Conservation (phyloP, 768 basidiomycete species). For the Sporobolomyces roseus region DNA sequence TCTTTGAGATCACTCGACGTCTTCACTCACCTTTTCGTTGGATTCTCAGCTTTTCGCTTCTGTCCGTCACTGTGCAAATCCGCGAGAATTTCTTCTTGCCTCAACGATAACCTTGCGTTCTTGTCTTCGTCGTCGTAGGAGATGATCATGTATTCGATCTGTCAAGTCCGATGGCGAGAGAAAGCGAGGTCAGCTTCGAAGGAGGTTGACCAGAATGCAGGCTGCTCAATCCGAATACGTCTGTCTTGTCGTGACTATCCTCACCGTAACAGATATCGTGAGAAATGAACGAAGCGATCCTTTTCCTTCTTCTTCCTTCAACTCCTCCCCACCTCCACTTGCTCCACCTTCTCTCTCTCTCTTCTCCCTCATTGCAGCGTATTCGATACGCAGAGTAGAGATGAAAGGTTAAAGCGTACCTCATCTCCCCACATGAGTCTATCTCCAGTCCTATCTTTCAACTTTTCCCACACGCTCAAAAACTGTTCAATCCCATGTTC, state of each 20-base stretch:
- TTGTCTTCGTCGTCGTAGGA: conserved; percentile 71
- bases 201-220: neutral
- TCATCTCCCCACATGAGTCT: conserved; percentile 97
- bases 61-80: conserved; percentile 58
- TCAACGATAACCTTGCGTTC: conserved; percentile 82
- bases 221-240: neutral
- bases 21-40: conserved; percentile 21
- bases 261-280: too few species aligned
- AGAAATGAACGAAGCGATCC: too few species aligned
- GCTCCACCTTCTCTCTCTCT: neutral
- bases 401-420: conserved; percentile 54
- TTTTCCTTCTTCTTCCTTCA: neutral
- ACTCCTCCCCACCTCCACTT: neutral
- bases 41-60: conserved; percentile 3
- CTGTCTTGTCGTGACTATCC: too few species aligned
- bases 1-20: too few species aligned
- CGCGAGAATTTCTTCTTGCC: conserved; percentile 86
- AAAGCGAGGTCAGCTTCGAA: conserved; percentile 11
- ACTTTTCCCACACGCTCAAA: conserved; percentile 81
- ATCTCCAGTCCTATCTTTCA: conserved; percentile 86
- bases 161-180: conserved; percentile 10
- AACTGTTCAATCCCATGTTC: conserved; percentile 93
- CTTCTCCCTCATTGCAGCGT: neutral
- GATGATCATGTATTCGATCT: conserved; percentile 97
- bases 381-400: neutral